A percentile compares a stretch with the other conserved stretches of the same genome.
Conservation (phyloP, 257 asterid genomes). For the Nemophila menziesii region DNA sequence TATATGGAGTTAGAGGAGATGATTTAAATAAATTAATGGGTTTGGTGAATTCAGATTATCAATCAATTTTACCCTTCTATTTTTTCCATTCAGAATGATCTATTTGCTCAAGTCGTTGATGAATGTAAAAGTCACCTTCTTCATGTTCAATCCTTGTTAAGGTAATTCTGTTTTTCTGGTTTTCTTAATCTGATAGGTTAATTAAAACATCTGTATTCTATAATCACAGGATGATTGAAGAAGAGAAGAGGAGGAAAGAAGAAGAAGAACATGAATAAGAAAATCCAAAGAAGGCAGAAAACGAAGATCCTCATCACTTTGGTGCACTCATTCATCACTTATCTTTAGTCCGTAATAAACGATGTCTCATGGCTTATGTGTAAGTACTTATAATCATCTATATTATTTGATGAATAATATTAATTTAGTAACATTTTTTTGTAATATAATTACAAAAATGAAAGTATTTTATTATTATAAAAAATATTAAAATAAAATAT, state of each 20-base stretch:
- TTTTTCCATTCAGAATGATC: conserved; percentile 36
- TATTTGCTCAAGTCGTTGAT: conserved; percentile 70
- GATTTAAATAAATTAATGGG: too few species aligned
- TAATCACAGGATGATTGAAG: conserved; percentile 65
- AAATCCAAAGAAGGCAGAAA: too few species aligned
- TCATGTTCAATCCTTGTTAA: conserved; percentile 59
- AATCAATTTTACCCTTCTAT: not conserved
- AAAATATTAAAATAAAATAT: too few species aligned
- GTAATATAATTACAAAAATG: too few species aligned
- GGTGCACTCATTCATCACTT: conserved; percentile 90
- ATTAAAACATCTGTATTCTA: too few species aligned
- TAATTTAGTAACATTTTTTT: too few species aligned
- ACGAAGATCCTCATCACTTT: conserved; percentile 42
- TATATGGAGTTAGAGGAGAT: too few species aligned
- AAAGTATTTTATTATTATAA: too few species aligned
- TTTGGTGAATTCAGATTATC: conserved; percentile 7
- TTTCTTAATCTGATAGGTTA: not conserved
- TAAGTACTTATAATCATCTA: conserved; percentile 21
- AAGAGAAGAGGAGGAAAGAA: conserved; percentile 21
- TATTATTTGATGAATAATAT: too few species aligned
- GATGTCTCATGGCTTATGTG: conserved; percentile 92
- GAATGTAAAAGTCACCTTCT: conserved; percentile 66
- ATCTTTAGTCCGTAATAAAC: conserved; percentile 76
- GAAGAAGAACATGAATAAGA: too few species aligned
- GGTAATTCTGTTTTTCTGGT: conserved; percentile 25